Evolutionary conservation across 2,329 filamentous ascomycete species (phyloP), one percentile per base, ranked within the genome.

Genomic region (Fusarium devonianum): DNA sequence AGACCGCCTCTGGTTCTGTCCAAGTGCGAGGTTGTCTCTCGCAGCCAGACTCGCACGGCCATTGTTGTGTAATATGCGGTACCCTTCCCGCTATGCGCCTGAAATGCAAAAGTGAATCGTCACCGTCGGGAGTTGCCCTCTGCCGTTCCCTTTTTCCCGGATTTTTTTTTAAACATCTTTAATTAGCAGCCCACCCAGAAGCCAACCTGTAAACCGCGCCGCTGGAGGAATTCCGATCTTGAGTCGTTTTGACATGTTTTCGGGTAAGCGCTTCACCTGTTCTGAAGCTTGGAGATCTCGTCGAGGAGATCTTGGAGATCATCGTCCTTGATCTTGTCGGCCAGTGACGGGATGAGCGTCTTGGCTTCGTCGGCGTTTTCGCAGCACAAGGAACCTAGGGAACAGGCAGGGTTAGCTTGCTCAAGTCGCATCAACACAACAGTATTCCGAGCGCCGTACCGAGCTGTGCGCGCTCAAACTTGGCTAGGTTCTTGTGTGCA

Each of bases 311-410:
- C 87, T 72, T 96, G 88, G 58, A 99, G 75, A 62, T 96, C 90
- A 25, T 91, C 89, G 69, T 97, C 93, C 53, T 82, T 83, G 67
- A 97, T 95, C 76, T 99, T 99, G 72, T 92, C 87, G 63, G 86
- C 82, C 39, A 99, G 74, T 48, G 84, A 96, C 1, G 94, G 95
- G 56, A 99, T 96, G 49, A 99, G 81, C 7, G 91, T 96, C 76
- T 96, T 97, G 53, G 94, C 94, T 75, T 99, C 95, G 69, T 99
- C 94, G 49, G 91, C 88, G 33, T 86, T 88, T 66, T 96, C 92
- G 70, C 92, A 96, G 73, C 92, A 96, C 28, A 99, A 79, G 22
- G 90, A 96, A 23, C 92, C 92, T 95, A 67, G 14, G 26, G 13
- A 29, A 16, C n/a, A 9, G 33, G 5, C 22, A n/a, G 21, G 9